phyloP scores from a whole-genome alignment of 352 stramenopile genomes.

The Phytophthora idaei region DNA sequence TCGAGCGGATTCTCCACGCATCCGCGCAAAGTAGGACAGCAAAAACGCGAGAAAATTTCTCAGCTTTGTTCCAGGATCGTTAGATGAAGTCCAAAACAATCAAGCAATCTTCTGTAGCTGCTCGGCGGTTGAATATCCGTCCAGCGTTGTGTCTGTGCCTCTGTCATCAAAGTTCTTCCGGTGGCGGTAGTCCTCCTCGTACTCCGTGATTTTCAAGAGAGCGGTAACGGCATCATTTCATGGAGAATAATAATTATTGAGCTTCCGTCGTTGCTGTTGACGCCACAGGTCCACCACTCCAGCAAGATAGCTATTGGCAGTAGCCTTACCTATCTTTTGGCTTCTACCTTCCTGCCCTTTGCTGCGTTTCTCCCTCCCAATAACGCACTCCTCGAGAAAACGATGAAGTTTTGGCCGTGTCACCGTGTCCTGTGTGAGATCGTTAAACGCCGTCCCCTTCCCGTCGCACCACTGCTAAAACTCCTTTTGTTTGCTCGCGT shows the following conservation, averaged over 20 bases:
- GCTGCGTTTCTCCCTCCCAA: background rate
- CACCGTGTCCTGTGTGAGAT: background rate
- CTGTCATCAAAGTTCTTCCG: conserved; percentile 13
- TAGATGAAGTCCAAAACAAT: conserved; percentile 7
- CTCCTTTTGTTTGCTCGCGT: background rate
- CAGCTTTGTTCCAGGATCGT: too few species aligned
- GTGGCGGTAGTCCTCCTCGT: conserved; percentile 1
- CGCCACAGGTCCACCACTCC: conserved; percentile 9
- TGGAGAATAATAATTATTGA: background rate
- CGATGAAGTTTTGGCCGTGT: conserved; percentile 7
- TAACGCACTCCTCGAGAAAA: conserved; percentile 12
- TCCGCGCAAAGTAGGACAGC: background rate
- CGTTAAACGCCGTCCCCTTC: background rate
- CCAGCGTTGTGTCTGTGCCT: background rate
- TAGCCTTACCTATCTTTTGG: background rate
- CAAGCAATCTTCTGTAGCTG: conserved; percentile 2
- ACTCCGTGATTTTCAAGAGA: background rate
- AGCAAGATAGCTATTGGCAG: conserved; percentile 1
- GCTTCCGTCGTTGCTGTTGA: background rate
- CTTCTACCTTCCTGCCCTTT: background rate
- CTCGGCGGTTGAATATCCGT: background rate
- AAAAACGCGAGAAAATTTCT: too few species aligned
- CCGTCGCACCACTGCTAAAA: background rate
- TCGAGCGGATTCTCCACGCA: background rate
- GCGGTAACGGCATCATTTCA: background rate